These are phyloP conservation scores for Panellus pusillus DNA, from an alignment of 768 basidiomycete genomes.

Conservation along the genomic window DNA sequence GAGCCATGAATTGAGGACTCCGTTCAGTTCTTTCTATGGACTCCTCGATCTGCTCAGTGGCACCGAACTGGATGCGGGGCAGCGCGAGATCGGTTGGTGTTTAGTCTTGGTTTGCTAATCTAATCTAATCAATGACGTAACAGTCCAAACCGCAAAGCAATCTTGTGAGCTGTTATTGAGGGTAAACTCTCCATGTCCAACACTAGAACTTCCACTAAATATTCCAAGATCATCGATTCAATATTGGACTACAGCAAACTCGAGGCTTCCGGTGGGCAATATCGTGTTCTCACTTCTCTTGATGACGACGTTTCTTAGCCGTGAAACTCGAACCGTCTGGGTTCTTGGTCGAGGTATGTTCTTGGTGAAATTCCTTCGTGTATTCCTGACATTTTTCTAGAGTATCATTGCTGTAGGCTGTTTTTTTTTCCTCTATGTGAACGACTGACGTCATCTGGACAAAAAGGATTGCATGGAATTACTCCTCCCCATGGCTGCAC, in stretches of 20 bases:
- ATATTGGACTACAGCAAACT: constrained; percentile 80
- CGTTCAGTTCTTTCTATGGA: constrained; percentile 80
- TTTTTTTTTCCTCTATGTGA: neutral
- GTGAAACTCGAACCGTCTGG: constrained; percentile 69
- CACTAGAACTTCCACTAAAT: constrained; percentile 4
- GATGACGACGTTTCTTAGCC: constrained; percentile 38
- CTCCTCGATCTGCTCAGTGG: constrained; percentile 72
- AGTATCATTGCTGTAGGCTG: constrained; percentile 60
- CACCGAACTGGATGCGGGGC: constrained; percentile 66
- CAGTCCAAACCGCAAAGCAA: constrained; percentile 77
- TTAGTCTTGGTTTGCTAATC: no score
- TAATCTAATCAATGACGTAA: constrained; percentile 4
- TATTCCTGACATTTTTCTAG: constrained; percentile 26
- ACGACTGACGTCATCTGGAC: neutral
- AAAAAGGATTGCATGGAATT: constrained; percentile 74
- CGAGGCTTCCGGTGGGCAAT: constrained; percentile 61
- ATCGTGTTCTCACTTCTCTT: neutral
- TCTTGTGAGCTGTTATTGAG: constrained; percentile 75
- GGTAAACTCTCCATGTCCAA: constrained; percentile 30
- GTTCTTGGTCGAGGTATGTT: constrained; percentile 60
- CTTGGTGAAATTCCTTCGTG: neutral
- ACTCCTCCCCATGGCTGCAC: constrained; percentile 70
- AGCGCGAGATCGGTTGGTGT: constrained; percentile 62
- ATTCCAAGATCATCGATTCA: constrained; percentile 67
- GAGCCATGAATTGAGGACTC: constrained; percentile 77